Evolutionary conservation across 2,329 filamentous ascomycete species (phyloP).

Genomic region (Phyllosticta citrichinensis): DNA sequence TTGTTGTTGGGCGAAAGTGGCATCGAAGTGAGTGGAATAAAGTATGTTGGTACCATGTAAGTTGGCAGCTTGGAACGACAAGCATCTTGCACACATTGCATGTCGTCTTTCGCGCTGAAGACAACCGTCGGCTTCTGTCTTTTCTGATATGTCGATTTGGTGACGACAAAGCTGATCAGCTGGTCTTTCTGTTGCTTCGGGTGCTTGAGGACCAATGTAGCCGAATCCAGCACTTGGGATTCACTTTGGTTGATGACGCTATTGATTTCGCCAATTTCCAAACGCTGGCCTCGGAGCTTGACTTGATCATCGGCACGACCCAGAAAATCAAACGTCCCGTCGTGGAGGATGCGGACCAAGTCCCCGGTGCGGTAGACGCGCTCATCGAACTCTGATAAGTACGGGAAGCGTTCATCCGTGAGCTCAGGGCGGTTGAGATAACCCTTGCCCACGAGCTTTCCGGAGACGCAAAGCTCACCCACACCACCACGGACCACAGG

Average conservation of each 20-base stretch:
- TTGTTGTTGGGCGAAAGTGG: conserved; percentile 88
- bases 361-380: conserved; percentile 79
- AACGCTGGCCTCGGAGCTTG: conserved; percentile 77
- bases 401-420: conserved; percentile 66
- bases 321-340: conserved; percentile 77
- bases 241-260: conserved; percentile 60
- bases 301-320: conserved; percentile 86
- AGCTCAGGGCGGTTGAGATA: conserved; percentile 76
- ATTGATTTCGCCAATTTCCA: conserved; percentile 89
- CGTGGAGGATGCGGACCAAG: conserved; percentile 68
- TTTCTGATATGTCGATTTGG: conserved; percentile 12
- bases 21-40: conserved; percentile 60
- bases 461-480: conserved; percentile 82
- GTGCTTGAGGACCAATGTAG: conserved; percentile 67
- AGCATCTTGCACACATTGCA: conserved; percentile 31
- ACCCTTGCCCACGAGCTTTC: conserved; percentile 77
- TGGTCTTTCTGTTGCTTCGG: conserved; percentile 67
- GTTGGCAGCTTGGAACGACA: conserved; percentile 61
- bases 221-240: conserved; percentile 53
- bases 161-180: conserved; percentile 61
- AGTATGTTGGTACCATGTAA: conserved; percentile 88
- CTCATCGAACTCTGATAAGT: conserved; percentile 37
- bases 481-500: conserved; percentile 70
- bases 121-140: conserved; percentile 17
- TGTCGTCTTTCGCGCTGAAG: conserved; percentile 11